These are phyloP conservation scores for Microdochium trichocladiopsis DNA, from an alignment of 2,329 filamentous ascomycete species.

Conservation along the genomic window DNA sequence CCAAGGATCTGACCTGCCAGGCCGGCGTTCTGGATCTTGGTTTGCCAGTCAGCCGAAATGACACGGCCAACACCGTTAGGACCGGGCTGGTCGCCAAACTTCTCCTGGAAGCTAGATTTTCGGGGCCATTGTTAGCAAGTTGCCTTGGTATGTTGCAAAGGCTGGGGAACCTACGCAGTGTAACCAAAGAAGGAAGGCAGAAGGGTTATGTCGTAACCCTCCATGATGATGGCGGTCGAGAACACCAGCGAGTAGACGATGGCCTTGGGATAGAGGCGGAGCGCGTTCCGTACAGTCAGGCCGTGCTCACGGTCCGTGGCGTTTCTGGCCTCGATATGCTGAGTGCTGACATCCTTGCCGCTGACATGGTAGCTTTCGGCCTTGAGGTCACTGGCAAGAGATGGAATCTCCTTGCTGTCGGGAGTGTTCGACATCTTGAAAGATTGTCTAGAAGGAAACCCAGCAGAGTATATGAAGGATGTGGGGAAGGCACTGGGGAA, in stretches of 20 bases:
- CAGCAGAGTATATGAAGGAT: background rate
- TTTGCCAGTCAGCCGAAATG: constrained; percentile 33
- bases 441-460: background rate
- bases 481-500: background rate
- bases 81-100: constrained; percentile 8
- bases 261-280: constrained; percentile 6
- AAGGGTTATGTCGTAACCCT: constrained; percentile 23
- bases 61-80: constrained; percentile 17
- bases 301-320: constrained; percentile 5
- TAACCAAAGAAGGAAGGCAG: constrained; percentile 10
- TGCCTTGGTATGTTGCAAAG: background rate
- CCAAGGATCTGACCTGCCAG: constrained; percentile 33
- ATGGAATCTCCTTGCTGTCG: background rate
- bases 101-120: constrained; percentile 18
- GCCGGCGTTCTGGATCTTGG: constrained; percentile 29
- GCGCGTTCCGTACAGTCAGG: constrained; percentile 4
- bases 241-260: constrained; percentile 14
- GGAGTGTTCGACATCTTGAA: background rate
- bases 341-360: background rate
- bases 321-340: constrained; percentile 1
- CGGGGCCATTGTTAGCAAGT: background rate
- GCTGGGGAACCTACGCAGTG: constrained; percentile 4
- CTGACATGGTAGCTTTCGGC: background rate
- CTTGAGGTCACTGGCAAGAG: background rate
- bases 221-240: constrained; percentile 14